A percentile compares a stretch with the other conserved stretches of the same genome.
These are phyloP conservation scores for Ophiosphaerella korrae DNA, from an alignment of 2,329 filamentous ascomycete species.

Conservation along the genomic window DNA sequence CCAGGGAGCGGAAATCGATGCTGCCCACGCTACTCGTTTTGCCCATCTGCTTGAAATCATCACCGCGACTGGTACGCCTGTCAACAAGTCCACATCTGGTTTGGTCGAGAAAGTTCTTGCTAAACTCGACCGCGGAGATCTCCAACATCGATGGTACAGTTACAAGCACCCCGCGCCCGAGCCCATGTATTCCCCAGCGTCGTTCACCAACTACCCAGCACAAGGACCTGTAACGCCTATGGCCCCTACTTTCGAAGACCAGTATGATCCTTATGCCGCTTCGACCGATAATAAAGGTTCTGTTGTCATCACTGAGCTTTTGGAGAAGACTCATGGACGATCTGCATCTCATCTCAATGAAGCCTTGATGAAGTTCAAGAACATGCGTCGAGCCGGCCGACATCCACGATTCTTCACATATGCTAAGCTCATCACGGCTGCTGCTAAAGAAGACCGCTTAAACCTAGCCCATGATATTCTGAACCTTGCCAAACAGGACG, in stretches of 20 bases:
- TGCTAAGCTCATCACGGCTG: constrained; percentile 89
- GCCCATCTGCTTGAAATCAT: constrained; percentile 65
- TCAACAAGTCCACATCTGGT: constrained; percentile 61
- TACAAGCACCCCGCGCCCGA: constrained; percentile 57
- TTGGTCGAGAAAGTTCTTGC: constrained; percentile 64
- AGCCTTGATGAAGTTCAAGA: constrained; percentile 81
- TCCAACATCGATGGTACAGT: constrained; percentile 62
- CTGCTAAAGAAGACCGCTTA: constrained; percentile 82
- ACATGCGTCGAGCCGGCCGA: constrained; percentile 88
- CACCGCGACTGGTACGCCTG: constrained; percentile 57
- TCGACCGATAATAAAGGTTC: constrained; percentile 94
- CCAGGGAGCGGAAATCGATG: constrained; percentile 55
- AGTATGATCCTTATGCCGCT: constrained; percentile 87
- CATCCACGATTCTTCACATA: constrained; percentile 97
- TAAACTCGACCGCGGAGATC: constrained; percentile 57
- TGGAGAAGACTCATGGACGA: constrained; percentile 79
- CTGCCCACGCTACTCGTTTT: constrained; percentile 64
- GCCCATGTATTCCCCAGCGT: constrained; percentile 54
- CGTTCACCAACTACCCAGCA: constrained; percentile 56
- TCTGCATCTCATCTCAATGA: constrained; percentile 77
- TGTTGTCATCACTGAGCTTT: constrained; percentile 83
- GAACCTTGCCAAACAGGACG: constrained; percentile 84
- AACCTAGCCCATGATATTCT: constrained; percentile 85
- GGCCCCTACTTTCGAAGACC: constrained; percentile 73
- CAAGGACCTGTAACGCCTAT: constrained; percentile 58